Evolutionary conservation across 306 rosid genomes (phyloP), one percentile per base, ranked within the genome.

Genomic region (Bauhinia variegata): DNA sequence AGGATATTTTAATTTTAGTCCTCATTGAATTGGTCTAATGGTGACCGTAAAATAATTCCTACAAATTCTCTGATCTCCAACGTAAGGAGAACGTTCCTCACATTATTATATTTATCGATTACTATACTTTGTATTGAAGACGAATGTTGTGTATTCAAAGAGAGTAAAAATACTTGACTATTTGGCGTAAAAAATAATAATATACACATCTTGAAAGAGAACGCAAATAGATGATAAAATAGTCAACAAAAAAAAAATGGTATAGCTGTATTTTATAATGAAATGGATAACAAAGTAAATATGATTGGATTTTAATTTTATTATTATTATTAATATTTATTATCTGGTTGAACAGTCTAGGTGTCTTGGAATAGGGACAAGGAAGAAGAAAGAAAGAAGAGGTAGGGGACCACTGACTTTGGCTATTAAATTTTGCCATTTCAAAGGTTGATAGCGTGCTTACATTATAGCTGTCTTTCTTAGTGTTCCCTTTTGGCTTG

Each of bases 341-440:
- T 52, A 58, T 51, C 15, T 43, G 70, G 75, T 70, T 70, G 75
- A 76, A 53, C n/a, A n/a, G n/a, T n/a, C 54, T 59, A 65, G 57
- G 76, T 63, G 73, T 43, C 51, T 74, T 16, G 42, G 23, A 44
- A 19, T 30, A 60, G 48, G 55, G 60, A 51, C 73, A 68, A 32
- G 19, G 34, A 12, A 48, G 50, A 50, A 50, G 28, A 23, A 50
- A 50, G 28, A 23, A 1, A 46, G 36, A 34, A 31, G 42, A 23
- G 79, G 14, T 13, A 12, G 49, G 68, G 79, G 70, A 44, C 79
- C 70, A 53, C 43, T n/a, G 53, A 38, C 68, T 58, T 75, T 17
- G 50, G 33, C 18, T 23, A 30, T 43, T n/a, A n/a, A n/a, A n/a
- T n/a, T n/a, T n/a, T 53, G 33, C 70, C 23, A 39, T 37, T 49